phyloP scores from a whole-genome alignment of 2,329 filamentous ascomycete genomes.

The Ramularia collo-cygni region DNA sequence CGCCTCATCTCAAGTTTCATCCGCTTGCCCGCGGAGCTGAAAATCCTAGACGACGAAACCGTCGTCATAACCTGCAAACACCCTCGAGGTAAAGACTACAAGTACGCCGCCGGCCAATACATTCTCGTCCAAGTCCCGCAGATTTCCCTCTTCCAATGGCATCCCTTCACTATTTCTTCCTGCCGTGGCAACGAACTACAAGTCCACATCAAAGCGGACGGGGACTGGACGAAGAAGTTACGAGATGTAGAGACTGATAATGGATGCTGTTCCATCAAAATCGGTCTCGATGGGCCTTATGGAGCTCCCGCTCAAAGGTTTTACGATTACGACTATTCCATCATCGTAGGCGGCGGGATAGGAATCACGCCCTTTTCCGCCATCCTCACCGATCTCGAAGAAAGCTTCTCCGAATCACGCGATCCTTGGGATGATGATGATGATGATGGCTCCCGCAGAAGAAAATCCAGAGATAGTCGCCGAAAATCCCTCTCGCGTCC shows the following conservation, averaged over 20 bases:
- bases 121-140: slow-evolving; percentile 50
- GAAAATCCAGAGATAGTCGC: slow-evolving; percentile 17
- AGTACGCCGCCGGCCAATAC: slow-evolving; percentile 52
- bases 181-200: slow-evolving; percentile 48
- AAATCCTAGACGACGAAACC: slow-evolving; percentile 48
- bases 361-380: slow-evolving; percentile 54
- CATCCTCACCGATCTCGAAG: slow-evolving; percentile 50
- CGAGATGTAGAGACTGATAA: slow-evolving; percentile 31
- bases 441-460: slow-evolving; percentile 21
- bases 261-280: slow-evolving; percentile 36
- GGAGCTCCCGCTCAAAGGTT: slow-evolving; percentile 54
- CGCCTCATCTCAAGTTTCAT: slow-evolving; percentile 44
- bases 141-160: slow-evolving; percentile 52
- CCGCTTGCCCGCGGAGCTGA: slow-evolving; percentile 42
- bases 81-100: slow-evolving; percentile 44
- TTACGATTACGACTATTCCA: slow-evolving; percentile 50
- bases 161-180: slow-evolving; percentile 53
- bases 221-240: slow-evolving; percentile 49
- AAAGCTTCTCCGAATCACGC: slow-evolving; percentile 18
- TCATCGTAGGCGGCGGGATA: slow-evolving; percentile 52
- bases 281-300: slow-evolving; percentile 52
- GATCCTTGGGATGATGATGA: slow-evolving; percentile 40
- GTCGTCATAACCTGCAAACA: slow-evolving; percentile 45
- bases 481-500: slow-evolving; percentile 3
- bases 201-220: slow-evolving; percentile 54